phyloP scores from a whole-genome alignment of 805 yeast species.

The Wickerhamomyces hampshirensis region DNA sequence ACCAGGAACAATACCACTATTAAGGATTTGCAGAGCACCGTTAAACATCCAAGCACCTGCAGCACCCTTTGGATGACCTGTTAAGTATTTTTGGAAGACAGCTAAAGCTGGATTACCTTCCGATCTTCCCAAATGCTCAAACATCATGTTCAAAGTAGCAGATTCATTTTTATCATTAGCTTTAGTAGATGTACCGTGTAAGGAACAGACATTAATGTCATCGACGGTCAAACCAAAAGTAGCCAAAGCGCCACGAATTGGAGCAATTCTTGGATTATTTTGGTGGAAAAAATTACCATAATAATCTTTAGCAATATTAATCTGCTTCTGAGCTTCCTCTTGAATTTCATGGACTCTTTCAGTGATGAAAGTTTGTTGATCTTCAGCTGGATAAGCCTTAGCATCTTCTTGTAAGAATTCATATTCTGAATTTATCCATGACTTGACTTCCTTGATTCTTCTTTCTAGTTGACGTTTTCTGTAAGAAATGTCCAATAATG shows the following conservation, averaged over 20 bases:
- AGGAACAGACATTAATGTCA: slow-evolving; percentile 93
- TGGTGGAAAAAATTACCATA: slow-evolving; percentile 96
- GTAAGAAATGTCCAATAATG: slow-evolving; percentile 84
- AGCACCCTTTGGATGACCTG: slow-evolving; percentile 99
- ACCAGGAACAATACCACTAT: slow-evolving; percentile 95
- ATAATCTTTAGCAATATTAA: slow-evolving; percentile 81
- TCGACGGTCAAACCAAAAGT: slow-evolving; percentile 89
- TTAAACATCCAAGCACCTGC: slow-evolving; percentile 99
- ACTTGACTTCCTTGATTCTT: slow-evolving; percentile 71
- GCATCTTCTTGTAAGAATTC: slow-evolving; percentile 69
- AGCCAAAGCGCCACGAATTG: slow-evolving; percentile 95
- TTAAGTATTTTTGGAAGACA: slow-evolving; percentile 97
- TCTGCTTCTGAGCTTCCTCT: slow-evolving; percentile 80
- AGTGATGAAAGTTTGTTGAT: slow-evolving; percentile 54
- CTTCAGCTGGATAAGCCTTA: slow-evolving; percentile 41
- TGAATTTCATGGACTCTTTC: slow-evolving; percentile 87
- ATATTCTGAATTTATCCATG: slow-evolving; percentile 83
- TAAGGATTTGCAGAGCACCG: slow-evolving; percentile 92
- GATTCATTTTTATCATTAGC: slow-evolving; percentile 99
- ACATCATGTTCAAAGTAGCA: slow-evolving; percentile 85
- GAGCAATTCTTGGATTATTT: slow-evolving; percentile 91
- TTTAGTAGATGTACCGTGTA: slow-evolving; percentile 98
- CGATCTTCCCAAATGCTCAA: slow-evolving; percentile 91
- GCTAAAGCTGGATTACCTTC: slow-evolving; percentile 97
- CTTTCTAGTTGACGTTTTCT: slow-evolving; percentile 85